phyloP scores from a whole-genome alignment of 1,139 yeast genomes.

The Hemisphaericaspora xylanilytica region DNA sequence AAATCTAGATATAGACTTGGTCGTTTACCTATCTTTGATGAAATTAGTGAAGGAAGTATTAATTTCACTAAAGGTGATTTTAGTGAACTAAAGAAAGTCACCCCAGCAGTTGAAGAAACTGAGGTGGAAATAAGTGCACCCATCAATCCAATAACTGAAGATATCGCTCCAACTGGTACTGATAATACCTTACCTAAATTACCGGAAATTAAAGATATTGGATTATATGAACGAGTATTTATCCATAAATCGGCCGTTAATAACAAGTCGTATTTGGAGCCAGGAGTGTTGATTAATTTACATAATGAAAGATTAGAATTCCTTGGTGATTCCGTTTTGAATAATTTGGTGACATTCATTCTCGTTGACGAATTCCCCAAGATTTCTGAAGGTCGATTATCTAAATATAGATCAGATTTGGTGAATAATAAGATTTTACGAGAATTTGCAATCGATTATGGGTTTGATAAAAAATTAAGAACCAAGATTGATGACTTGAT shows the following conservation, averaged over 20 bases:
- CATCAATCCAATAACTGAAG: constrained; percentile 13
- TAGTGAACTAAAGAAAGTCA: constrained; percentile 8
- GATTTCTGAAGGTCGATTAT: constrained; percentile 78
- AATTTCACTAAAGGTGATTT: constrained; percentile 12
- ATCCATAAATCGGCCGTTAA: constrained; percentile 75
- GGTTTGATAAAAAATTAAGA: constrained; percentile 60
- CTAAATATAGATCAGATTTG: constrained; percentile 65
- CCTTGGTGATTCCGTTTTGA: constrained; percentile 86
- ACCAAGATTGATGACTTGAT: constrained; percentile 41
- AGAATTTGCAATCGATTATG: constrained; percentile 69
- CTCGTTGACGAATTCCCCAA: constrained; percentile 65
- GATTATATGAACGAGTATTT: constrained; percentile 68
- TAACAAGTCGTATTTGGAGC: constrained; percentile 54
- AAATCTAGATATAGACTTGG: constrained; percentile 52
- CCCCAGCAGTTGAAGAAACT: constrained; percentile 4
- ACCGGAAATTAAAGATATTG: constrained; percentile 63
- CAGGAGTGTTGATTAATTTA: constrained; percentile 54
- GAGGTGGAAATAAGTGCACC: constrained; percentile 9
- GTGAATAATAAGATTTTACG: constrained; percentile 74
- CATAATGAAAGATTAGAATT: constrained; percentile 93
- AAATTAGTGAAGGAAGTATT: constrained; percentile 29
- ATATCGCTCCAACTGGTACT: constrained; percentile 30
- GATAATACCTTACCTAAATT: constrained; percentile 48
- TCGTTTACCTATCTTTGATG: constrained; percentile 48
- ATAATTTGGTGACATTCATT: constrained; percentile 67